Conservation (phyloP, 495 filamentous ascomycete genomes). For the Hypoxylon intermedium region DNA sequence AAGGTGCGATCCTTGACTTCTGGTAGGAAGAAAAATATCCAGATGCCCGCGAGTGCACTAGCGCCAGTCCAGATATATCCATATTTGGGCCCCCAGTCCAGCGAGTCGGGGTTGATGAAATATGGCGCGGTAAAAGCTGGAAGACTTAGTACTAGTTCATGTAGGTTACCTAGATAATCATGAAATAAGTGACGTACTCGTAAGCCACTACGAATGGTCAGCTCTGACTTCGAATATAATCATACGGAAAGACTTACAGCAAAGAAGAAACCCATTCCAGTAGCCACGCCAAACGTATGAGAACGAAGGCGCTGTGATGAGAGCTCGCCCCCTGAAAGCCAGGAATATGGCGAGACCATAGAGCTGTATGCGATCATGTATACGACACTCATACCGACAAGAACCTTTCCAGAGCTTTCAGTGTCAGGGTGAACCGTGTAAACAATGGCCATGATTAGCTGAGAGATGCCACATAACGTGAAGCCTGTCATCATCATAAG, state of each 20-base stretch:
- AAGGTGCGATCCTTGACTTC: constrained; percentile 61
- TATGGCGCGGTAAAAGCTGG: constrained; percentile 64
- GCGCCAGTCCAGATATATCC: constrained; percentile 62
- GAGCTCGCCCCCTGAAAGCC: constrained; percentile 67
- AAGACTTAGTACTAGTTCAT: background rate
- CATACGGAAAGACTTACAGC: constrained; percentile 37
- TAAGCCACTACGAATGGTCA: constrained; percentile 53
- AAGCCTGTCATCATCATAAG: constrained; percentile 61
- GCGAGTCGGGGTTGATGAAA: constrained; percentile 64
- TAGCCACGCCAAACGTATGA: constrained; percentile 64
- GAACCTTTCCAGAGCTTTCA: constrained; percentile 56
- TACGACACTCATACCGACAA: constrained; percentile 62
- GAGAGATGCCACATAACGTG: constrained; percentile 58
- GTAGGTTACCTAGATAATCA: background rate
- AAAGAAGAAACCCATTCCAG: constrained; percentile 59
- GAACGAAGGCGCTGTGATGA: constrained; percentile 61
- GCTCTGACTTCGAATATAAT: background rate
- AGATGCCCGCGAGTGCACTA: constrained; percentile 49
- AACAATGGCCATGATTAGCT: constrained; percentile 62
- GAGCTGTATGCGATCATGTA: constrained; percentile 65
- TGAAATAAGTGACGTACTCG: constrained; percentile 37
- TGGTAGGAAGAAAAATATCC: constrained; percentile 60
- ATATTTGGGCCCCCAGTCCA: constrained; percentile 65
- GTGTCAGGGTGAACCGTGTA: constrained; percentile 59
- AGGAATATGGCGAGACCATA: constrained; percentile 64